A percentile compares a stretch with the other conserved stretches of the same genome.
Conservation (phyloP, 495 filamentous ascomycete genomes). For the Penicillium malachiteum region DNA sequence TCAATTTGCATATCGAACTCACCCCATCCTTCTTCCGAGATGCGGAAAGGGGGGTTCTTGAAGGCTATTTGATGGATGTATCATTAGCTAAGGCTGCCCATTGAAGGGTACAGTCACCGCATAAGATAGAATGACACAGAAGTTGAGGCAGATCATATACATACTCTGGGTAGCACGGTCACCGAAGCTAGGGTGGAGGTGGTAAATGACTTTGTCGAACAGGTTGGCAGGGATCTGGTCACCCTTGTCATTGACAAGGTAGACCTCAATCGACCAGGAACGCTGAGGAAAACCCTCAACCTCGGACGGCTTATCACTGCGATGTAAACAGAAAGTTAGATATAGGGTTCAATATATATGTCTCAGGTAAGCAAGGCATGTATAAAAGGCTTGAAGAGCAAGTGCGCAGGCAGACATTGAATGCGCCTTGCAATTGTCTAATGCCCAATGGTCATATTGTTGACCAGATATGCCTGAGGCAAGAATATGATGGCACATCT, state of each 20-base stretch:
- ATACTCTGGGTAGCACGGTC: slow-evolving; percentile 75
- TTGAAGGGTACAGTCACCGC: not conserved
- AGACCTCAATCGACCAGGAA: slow-evolving; percentile 62
- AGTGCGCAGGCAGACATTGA: too few species aligned
- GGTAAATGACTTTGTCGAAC: slow-evolving; percentile 90
- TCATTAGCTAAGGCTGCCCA: not conserved
- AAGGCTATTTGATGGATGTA: slow-evolving; percentile 52
- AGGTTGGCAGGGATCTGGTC: slow-evolving; percentile 71
- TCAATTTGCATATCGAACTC: slow-evolving; percentile 96
- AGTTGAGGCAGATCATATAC: not conserved
- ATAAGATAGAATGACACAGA: not conserved
- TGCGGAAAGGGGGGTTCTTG: slow-evolving; percentile 81
- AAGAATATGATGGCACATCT: too few species aligned
- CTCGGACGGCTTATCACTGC: slow-evolving; percentile 63
- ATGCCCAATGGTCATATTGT: not conserved
- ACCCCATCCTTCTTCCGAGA: slow-evolving; percentile 94
- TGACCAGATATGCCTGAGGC: not conserved
- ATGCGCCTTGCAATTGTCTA: too few species aligned
- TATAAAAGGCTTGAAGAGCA: too few species aligned
- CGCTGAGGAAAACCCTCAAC: slow-evolving; percentile 91
- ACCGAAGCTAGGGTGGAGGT: slow-evolving; percentile 89
- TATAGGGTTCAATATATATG: not conserved
- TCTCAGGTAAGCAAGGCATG: not conserved
- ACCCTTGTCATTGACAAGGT: slow-evolving; percentile 58
- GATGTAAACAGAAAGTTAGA: slow-evolving; percentile 4